These are phyloP conservation scores for Trichomonascaceae sp. DNA, from an alignment of 1,139 yeast species.

Conservation along the genomic window DNA sequence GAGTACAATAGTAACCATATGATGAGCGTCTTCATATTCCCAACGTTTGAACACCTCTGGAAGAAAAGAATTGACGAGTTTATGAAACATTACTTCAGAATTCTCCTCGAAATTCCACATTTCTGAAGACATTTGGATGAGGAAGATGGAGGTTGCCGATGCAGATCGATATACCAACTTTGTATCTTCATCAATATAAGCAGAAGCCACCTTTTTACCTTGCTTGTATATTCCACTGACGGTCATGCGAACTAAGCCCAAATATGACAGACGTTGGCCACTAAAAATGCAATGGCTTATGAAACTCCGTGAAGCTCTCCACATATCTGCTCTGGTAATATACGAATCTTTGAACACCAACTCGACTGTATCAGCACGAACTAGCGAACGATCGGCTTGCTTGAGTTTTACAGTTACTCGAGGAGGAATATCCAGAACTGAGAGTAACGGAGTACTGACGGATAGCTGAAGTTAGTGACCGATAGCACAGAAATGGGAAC, in stretches of 20 bases:
- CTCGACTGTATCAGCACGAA: slow-evolving; percentile 77
- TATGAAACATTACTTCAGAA: slow-evolving; percentile 91
- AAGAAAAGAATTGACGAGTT: slow-evolving; percentile 80
- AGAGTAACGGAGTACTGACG: slow-evolving; percentile 55
- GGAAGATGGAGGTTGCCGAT: slow-evolving; percentile 73
- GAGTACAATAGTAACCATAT: slow-evolving; percentile 81
- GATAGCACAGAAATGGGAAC: not conserved
- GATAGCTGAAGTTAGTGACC: slow-evolving; percentile 43
- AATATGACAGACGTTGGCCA: slow-evolving; percentile 58
- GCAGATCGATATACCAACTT: slow-evolving; percentile 84
- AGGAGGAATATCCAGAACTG: slow-evolving; percentile 58
- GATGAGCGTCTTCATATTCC: slow-evolving; percentile 83
- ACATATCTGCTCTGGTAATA: slow-evolving; percentile 88
- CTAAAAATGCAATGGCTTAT: slow-evolving; percentile 60
- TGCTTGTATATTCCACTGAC: slow-evolving; percentile 63
- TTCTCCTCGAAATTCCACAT: slow-evolving; percentile 99
- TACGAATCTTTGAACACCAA: slow-evolving; percentile 74
- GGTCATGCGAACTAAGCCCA: slow-evolving; percentile 57
- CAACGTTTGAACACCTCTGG: slow-evolving; percentile 87
- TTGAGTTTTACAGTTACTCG: slow-evolving; percentile 57
- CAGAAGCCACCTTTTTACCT: slow-evolving; percentile 50
- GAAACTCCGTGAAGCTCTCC: slow-evolving; percentile 66
- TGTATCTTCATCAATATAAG: slow-evolving; percentile 67
- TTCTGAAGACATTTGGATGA: slow-evolving; percentile 85
- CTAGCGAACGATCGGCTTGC: slow-evolving; percentile 38